Evolutionary conservation across 495 filamentous ascomycete genomes (phyloP).

Genomic region (Aspergillus affinis): DNA sequence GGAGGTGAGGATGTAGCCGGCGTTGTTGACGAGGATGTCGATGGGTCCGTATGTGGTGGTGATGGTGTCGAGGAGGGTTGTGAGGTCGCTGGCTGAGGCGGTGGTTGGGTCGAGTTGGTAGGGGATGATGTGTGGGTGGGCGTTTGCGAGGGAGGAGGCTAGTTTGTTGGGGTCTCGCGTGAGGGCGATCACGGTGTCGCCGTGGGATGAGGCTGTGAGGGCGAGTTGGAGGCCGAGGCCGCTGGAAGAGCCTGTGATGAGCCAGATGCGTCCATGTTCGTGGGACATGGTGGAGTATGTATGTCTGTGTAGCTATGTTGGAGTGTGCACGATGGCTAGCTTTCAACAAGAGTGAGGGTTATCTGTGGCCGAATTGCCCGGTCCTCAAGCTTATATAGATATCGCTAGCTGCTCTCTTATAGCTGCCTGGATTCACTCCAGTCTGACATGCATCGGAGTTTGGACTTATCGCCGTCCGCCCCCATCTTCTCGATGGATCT

Average conservation of each 20-base stretch:
- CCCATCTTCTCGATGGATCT: too few species aligned
- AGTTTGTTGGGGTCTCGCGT: conserved; percentile 42
- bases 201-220: conserved; percentile 41
- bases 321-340: too few species aligned
- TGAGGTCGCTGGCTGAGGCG: conserved; percentile 25
- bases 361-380: too few species aligned
- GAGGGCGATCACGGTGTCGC: conserved; percentile 55
- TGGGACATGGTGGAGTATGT: too few species aligned
- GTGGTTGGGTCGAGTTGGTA: conserved; percentile 41
- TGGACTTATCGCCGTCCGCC: too few species aligned
- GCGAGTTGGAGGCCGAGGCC: conserved; percentile 49
- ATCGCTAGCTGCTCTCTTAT: too few species aligned
- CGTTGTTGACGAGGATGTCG: conserved; percentile 54
- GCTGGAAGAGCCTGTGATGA: conserved; percentile 51
- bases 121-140: conserved; percentile 34
- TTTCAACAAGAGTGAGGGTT: too few species aligned
- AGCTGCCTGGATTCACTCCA: too few species aligned
- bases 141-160: conserved; percentile 13
- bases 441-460: too few species aligned
- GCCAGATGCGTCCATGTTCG: conserved; percentile 34
- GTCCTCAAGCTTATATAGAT: too few species aligned
- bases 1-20: conserved; percentile 35
- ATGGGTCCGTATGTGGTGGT: conserved; percentile 34
- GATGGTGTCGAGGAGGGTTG: conserved; percentile 35
- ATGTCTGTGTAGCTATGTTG: too few species aligned